phyloP scores from a whole-genome alignment of 345 rosid species.

The Linum lewisii region DNA sequence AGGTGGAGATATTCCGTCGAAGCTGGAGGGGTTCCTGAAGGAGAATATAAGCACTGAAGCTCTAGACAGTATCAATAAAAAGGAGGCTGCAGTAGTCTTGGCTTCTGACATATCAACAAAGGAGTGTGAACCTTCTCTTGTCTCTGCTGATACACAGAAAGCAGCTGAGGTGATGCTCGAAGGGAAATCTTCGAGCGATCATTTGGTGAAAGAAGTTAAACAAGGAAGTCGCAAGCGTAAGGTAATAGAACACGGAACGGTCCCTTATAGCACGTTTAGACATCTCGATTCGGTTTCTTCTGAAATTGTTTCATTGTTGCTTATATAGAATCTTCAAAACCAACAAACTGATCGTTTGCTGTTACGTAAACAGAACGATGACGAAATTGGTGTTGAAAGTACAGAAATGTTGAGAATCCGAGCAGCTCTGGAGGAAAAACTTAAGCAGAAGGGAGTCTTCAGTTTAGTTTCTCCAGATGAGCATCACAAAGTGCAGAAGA shows the following conservation, averaged over 20 bases:
- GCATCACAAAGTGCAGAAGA: slow-evolving; percentile 36
- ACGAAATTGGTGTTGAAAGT: slow-evolving; percentile 53
- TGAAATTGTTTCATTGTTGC: neutral
- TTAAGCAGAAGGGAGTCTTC: slow-evolving; percentile 51
- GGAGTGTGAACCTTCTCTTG: slow-evolving; percentile 5
- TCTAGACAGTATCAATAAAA: slow-evolving; percentile 15
- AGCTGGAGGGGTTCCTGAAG: slow-evolving; percentile 44
- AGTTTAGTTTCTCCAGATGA: slow-evolving; percentile 35
- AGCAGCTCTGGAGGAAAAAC: slow-evolving; percentile 75
- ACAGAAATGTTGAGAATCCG: slow-evolving; percentile 73
- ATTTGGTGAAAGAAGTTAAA: slow-evolving; percentile 19
- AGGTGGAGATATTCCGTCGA: slow-evolving; percentile 51
- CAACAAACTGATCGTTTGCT: neutral
- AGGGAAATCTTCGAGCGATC: too few relatives aligned
- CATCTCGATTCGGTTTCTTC: neutral
- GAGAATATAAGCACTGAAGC: slow-evolving; percentile 20
- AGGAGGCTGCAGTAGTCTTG: slow-evolving; percentile 14
- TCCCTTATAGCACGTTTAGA: neutral
- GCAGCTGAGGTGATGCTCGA: slow-evolving; percentile 20
- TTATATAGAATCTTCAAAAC: neutral
- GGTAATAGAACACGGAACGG: slow-evolving; percentile 25
- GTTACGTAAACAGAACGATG: slow-evolving; percentile 37
- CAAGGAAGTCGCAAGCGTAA: slow-evolving; percentile 35
- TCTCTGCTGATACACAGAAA: slow-evolving; percentile 17
- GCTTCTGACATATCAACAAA: slow-evolving; percentile 24